Evolutionary conservation across 176 grass and related monocot species (phyloP).

Genomic region (Paspalum vaginatum): DNA sequence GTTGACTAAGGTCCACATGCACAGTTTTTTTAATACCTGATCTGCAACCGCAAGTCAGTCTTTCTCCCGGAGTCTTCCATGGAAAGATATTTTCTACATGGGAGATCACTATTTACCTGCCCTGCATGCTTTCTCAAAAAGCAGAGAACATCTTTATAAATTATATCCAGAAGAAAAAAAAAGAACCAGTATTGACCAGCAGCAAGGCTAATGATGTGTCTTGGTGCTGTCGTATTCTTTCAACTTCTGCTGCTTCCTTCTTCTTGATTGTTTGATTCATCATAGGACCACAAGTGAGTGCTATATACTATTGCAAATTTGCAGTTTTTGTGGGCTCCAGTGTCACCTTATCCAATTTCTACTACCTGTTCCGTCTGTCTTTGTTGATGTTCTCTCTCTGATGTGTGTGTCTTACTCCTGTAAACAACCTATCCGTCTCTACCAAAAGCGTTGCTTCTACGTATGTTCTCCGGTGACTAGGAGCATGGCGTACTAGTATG

Average conservation of each 20-base stretch:
- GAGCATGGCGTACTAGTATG: background rate
- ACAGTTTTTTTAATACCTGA: background rate
- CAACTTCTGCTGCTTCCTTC: background rate
- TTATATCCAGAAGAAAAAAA: too few species aligned
- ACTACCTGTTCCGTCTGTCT: background rate
- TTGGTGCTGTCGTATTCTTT: background rate
- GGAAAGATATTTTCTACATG: background rate
- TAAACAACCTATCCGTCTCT: background rate
- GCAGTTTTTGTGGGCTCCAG: background rate
- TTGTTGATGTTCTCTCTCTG: background rate
- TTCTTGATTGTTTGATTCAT: background rate
- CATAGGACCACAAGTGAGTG: slow-evolving; percentile 8
- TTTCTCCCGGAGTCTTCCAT: slow-evolving; percentile 3
- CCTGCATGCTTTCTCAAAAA: too few species aligned
- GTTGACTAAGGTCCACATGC: background rate
- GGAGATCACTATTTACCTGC: background rate
- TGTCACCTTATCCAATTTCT: background rate
- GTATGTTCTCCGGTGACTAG: background rate
- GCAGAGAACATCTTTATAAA: too few species aligned
- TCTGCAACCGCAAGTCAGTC: background rate
- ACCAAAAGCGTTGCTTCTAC: background rate
- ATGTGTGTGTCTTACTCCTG: background rate
- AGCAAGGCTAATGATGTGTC: background rate
- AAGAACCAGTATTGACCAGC: too few species aligned
- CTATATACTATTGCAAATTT: background rate